These are phyloP conservation scores for Gentiana straminea DNA, from an alignment of 257 asterid species.

Conservation along the genomic window DNA sequence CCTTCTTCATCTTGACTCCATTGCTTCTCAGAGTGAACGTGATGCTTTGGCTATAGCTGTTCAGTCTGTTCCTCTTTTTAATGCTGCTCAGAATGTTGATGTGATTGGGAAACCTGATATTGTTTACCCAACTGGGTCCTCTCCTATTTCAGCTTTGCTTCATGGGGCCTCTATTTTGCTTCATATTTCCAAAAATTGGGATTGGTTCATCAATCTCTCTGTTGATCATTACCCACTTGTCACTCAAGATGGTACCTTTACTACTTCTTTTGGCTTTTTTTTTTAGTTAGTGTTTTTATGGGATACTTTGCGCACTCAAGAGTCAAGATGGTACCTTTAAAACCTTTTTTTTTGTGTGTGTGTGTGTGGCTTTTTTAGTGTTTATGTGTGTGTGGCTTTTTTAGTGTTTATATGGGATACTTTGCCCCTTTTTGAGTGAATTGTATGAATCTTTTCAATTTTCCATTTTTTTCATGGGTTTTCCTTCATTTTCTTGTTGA, in stretches of 20 bases:
- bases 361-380: no score
- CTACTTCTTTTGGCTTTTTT: neutral
- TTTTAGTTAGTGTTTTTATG: neutral
- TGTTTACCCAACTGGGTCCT: slow-evolving; percentile 54
- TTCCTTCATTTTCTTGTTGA: neutral
- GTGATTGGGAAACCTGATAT: slow-evolving; percentile 64
- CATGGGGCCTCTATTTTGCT: slow-evolving; percentile 77
- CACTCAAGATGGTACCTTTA: slow-evolving; percentile 72
- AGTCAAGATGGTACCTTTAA: no score
- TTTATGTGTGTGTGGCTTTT: no score
- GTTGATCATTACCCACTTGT: slow-evolving; percentile 78
- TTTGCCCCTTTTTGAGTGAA: neutral
- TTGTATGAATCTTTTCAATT: slow-evolving; percentile 1
- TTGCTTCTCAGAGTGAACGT: slow-evolving; percentile 54
- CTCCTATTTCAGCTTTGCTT: slow-evolving; percentile 56
- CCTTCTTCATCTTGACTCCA: slow-evolving; percentile 62
- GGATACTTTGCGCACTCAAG: neutral
- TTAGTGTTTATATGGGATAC: neutral
- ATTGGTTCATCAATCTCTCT: slow-evolving; percentile 79
- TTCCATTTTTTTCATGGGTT: neutral
- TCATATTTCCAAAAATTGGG: slow-evolving; percentile 52
- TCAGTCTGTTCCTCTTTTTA: slow-evolving; percentile 52
- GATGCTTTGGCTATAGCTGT: slow-evolving; percentile 45
- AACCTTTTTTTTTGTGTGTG: no score
- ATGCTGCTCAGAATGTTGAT: slow-evolving; percentile 66